Base-by-base conservation (phyloP, 805 yeast species). In the Yarrowia sp. region DNA sequence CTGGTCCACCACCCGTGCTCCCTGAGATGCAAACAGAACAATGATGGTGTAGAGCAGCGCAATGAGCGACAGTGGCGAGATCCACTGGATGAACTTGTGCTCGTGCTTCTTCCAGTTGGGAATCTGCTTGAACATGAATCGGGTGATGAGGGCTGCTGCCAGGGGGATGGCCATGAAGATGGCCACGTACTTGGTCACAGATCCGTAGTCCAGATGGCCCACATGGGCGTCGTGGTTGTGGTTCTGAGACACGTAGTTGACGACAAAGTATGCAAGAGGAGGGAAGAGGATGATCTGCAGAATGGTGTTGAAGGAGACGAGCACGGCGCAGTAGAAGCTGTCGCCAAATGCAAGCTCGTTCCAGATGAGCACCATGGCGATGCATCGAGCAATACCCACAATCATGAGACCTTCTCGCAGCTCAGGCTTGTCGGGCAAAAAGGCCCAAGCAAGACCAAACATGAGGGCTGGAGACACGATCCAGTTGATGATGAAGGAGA, bases 341-440 rank as follows among this genome's bases (percentile, higher is more conserved):
- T 85, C 86, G 7, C 89, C 89, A 8, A 77, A 81, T 2, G 88
- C 85, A 16, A 86, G 77, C 40, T 83, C 81, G 72, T 83, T 86
- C 89, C 89, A 86, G 36, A 86, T 74, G 64, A 86, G 75, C 0
- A 85, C 89, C 89, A 86, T 86, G 26, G 89, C 89, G 71, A 86
- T 85, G 73, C 89, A 86, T 69, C 89, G 76, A 7, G 87, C 89
- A 43, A 84, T 69, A 0, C 89, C 89, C 56, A 86, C 84, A 83
- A 86, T 81, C 40, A 86, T 84, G n/a, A 86, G 79, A 1, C 89
- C 89, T 49, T 76, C 78, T 50, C 89, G 76, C 69, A 83, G 83
- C 68, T 84, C 89, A 8, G 76, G 76, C 63, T 80, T 72, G 69
- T 85, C 83, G 68, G 83, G 83, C 59, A 86, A 72, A 0, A 81